Percentiles rank a stretch among this genome's conserved stretches.
These are phyloP conservation scores for Trichoderma koningiopsis DNA, from an alignment of 2,329 filamentous ascomycete species.

Conservation along the genomic window DNA sequence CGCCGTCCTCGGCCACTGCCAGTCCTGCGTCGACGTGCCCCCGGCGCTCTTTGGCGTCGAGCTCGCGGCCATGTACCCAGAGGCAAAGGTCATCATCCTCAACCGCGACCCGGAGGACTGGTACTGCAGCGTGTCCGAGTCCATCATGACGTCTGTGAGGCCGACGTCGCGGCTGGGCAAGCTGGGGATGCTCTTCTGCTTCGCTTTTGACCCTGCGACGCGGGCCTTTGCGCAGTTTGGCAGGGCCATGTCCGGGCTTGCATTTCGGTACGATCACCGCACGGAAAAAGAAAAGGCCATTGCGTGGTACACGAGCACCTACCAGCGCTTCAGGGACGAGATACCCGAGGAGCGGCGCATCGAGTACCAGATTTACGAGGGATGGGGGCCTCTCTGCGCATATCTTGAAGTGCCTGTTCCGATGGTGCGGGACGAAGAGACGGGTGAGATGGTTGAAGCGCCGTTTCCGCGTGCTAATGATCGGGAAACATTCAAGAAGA, in stretches of 20 bases:
- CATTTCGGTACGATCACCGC: slow-evolving; percentile 38
- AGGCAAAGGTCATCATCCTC: slow-evolving; percentile 45
- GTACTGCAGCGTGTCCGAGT: slow-evolving; percentile 38
- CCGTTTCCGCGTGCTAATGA: slow-evolving; percentile 42
- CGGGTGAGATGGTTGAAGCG: slow-evolving; percentile 37
- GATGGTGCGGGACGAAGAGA: slow-evolving; percentile 35
- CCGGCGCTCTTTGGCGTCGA: slow-evolving; percentile 53
- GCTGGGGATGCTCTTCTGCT: slow-evolving; percentile 33
- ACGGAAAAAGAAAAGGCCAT: slow-evolving; percentile 42
- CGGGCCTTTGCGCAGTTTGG: slow-evolving; percentile 35
- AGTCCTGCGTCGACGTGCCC: slow-evolving; percentile 59
- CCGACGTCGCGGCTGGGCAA: not conserved
- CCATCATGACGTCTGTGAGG: slow-evolving; percentile 30
- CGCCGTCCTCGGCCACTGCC: slow-evolving; percentile 47
- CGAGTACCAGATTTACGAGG: slow-evolving; percentile 44
- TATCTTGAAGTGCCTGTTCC: slow-evolving; percentile 45
- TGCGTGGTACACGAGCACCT: slow-evolving; percentile 42
- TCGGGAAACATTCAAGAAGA: slow-evolving; percentile 31
- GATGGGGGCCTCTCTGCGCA: slow-evolving; percentile 47
- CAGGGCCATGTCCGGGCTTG: slow-evolving; percentile 32
- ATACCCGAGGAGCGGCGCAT: slow-evolving; percentile 41
- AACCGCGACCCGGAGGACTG: slow-evolving; percentile 45
- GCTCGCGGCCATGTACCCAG: slow-evolving; percentile 39
- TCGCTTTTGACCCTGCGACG: slow-evolving; percentile 33
- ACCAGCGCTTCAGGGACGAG: slow-evolving; percentile 40